These are phyloP conservation scores for Microthyrium microscopicum DNA, from an alignment of 2,329 filamentous ascomycete genomes.

Conservation along the genomic window DNA sequence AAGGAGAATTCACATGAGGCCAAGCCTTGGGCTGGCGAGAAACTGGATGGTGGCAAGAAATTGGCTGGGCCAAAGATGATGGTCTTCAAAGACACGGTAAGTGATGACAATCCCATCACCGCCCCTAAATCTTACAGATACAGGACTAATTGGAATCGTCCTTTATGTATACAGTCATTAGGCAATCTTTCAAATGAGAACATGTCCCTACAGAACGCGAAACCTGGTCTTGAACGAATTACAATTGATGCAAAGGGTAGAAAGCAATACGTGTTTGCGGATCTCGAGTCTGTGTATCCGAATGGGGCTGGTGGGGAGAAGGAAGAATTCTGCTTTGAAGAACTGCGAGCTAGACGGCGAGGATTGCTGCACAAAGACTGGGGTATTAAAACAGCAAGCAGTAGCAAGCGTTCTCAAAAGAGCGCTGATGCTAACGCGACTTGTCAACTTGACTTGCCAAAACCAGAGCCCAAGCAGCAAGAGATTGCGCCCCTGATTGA, in stretches of 20 bases:
- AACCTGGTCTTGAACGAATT: slow-evolving; percentile 69
- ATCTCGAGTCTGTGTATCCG: slow-evolving; percentile 73
- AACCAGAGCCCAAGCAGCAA: too few relatives aligned
- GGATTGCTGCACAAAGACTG: slow-evolving; percentile 47
- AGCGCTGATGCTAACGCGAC: background rate
- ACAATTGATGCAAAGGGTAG: slow-evolving; percentile 68
- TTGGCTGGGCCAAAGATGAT: slow-evolving; percentile 68
- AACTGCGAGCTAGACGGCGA: slow-evolving; percentile 62
- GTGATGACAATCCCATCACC: slow-evolving; percentile 25
- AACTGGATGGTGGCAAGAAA: slow-evolving; percentile 71
- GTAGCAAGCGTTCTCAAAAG: background rate
- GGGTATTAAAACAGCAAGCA: too few relatives aligned
- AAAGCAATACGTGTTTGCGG: slow-evolving; percentile 73
- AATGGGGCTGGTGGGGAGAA: slow-evolving; percentile 47
- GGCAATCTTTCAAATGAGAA: slow-evolving; percentile 19
- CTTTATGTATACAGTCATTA: slow-evolving; percentile 36
- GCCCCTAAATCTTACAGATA: slow-evolving; percentile 45
- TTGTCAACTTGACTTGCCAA: too few relatives aligned
- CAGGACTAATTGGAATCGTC: slow-evolving; percentile 77
- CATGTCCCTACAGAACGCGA: slow-evolving; percentile 27
- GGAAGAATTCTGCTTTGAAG: slow-evolving; percentile 78
- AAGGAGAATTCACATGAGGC: slow-evolving; percentile 85
- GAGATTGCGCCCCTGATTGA: background rate
- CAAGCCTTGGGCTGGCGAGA: slow-evolving; percentile 85
- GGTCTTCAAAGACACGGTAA: slow-evolving; percentile 93